These are phyloP conservation scores for Candida morakotiae DNA, from an alignment of 805 yeast species.

Conservation along the genomic window DNA sequence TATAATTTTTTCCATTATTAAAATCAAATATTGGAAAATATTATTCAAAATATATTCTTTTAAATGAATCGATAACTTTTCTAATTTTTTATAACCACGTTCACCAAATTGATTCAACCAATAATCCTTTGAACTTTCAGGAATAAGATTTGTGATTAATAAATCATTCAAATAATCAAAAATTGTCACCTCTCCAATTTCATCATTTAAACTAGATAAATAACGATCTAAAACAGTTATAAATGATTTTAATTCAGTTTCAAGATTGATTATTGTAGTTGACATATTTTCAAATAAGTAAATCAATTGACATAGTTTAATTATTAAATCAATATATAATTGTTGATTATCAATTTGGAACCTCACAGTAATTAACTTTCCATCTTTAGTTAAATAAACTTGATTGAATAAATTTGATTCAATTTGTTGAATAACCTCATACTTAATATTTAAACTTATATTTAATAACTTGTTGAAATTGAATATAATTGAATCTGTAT, in stretches of 20 bases:
- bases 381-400: conserved; percentile 16
- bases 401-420: conserved; percentile 23
- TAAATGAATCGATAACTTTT: conserved; percentile 43
- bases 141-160: conserved; percentile 48
- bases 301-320: conserved; percentile 21
- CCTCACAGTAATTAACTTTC: conserved; percentile 13
- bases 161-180: conserved; percentile 3
- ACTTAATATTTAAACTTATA: conserved; percentile 13
- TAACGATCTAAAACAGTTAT: conserved; percentile 26
- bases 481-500: conserved; percentile 18
- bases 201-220: conserved; percentile 28
- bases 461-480: conserved; percentile 30
- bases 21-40: conserved; percentile 46
- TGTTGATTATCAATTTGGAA: conserved; percentile 11
- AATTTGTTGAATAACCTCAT: conserved; percentile 9
- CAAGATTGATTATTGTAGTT: conserved; percentile 16
- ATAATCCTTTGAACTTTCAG: conserved; percentile 51
- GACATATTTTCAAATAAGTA: conserved; percentile 21
- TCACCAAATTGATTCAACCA: conserved; percentile 65
- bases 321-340: conserved; percentile 18
- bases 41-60: conserved; percentile 49
- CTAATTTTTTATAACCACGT: conserved; percentile 57
- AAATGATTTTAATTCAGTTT: conserved; percentile 21
- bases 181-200: conserved; percentile 10
- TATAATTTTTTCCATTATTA: conserved; percentile 53